These are phyloP conservation scores for Meira miltonrushii DNA, from an alignment of 1,284 basidiomycete species.

Conservation along the genomic window DNA sequence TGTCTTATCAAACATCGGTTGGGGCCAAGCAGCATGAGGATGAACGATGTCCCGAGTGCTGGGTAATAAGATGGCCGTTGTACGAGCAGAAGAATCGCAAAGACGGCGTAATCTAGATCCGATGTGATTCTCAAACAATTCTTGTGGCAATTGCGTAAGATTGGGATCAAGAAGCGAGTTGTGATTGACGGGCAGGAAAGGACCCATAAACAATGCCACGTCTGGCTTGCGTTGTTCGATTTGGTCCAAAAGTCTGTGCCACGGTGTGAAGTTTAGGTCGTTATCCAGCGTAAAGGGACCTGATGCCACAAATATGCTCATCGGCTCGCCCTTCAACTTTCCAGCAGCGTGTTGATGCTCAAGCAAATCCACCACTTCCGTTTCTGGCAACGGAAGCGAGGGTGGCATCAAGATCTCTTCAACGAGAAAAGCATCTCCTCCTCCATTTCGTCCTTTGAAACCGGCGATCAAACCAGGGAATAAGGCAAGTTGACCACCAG, in stretches of 20 bases:
- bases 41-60: slow-evolving; percentile 75
- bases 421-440: slow-evolving; percentile 77
- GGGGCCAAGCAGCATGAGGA: slow-evolving; percentile 78
- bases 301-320: slow-evolving; percentile 28
- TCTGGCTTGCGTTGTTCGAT: slow-evolving; percentile 63
- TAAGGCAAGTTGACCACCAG: slow-evolving; percentile 57
- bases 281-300: slow-evolving; percentile 34
- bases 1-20: slow-evolving; percentile 64
- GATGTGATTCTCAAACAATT: slow-evolving; percentile 70
- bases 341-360: slow-evolving; percentile 20
- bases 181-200: slow-evolving; percentile 77
- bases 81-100: slow-evolving; percentile 63
- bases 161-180: slow-evolving; percentile 69
- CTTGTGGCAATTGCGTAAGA: slow-evolving; percentile 62
- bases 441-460: slow-evolving; percentile 83
- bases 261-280: slow-evolving; percentile 37
- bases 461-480: slow-evolving; percentile 87
- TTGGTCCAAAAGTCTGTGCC: slow-evolving; percentile 41
- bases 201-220: slow-evolving; percentile 79
- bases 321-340: slow-evolving; percentile 19
- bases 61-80: slow-evolving; percentile 71
- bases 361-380: slow-evolving; percentile 23
- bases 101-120: slow-evolving; percentile 62
- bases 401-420: slow-evolving; percentile 67
- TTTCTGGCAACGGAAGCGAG: slow-evolving; percentile 35